Evolutionary conservation across 225 moss, liverwort and hornwort genomes (phyloP).

Genomic region (Thuidium tamariscinum): DNA sequence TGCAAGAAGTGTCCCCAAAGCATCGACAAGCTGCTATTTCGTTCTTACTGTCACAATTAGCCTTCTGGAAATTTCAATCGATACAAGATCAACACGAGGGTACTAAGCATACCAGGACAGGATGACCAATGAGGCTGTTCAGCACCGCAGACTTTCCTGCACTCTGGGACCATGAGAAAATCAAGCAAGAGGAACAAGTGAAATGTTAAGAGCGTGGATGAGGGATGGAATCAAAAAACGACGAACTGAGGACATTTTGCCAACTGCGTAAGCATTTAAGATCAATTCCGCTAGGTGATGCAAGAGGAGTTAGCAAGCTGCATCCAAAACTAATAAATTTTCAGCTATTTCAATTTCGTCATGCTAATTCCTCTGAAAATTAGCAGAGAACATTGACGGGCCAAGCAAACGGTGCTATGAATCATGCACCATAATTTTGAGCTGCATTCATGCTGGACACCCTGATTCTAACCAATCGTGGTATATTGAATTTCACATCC

Average conservation of each 20-base stretch:
- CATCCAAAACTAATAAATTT: not conserved
- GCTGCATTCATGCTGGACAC: not conserved
- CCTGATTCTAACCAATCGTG: not conserved
- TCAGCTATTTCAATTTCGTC: not conserved
- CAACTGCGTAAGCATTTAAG: not conserved
- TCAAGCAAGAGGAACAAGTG: not conserved
- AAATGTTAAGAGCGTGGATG: not conserved
- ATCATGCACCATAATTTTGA: not conserved
- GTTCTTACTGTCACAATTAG: not conserved
- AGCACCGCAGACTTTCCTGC: constrained; percentile 89
- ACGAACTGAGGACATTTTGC: not conserved
- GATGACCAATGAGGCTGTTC: constrained; percentile 86
- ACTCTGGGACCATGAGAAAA: constrained; percentile 34
- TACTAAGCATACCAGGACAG: constrained; percentile 59
- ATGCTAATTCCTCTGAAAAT: not conserved
- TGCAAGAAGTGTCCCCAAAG: not conserved
- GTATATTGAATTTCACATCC: not conserved
- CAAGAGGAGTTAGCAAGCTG: not conserved
- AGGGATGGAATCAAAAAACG: not conserved
- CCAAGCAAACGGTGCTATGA: not conserved
- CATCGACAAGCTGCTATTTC: not conserved
- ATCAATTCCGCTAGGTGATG: not conserved
- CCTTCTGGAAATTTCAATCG: not conserved
- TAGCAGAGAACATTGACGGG: not conserved
- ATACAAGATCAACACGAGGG: not conserved